phyloP scores from a whole-genome alignment of 345 rosid genomes.

The Aurinia saxatilis region DNA sequence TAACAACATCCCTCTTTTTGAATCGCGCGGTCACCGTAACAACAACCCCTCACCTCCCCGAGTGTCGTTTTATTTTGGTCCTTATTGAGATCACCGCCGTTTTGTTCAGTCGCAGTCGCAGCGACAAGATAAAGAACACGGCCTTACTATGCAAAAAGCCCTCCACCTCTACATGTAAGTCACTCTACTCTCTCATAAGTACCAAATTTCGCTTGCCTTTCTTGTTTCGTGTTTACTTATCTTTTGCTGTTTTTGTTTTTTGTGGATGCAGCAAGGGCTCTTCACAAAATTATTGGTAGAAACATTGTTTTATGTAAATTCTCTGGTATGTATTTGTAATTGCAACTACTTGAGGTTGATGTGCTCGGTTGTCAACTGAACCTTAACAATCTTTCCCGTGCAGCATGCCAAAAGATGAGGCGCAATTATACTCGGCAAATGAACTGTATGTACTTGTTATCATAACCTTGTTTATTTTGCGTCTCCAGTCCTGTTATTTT shows the following conservation, averaged over 20 bases:
- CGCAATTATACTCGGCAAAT: slow-evolving; percentile 74
- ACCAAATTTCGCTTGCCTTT: neutral
- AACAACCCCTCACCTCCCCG: no score
- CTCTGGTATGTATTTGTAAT: slow-evolving; percentile 40
- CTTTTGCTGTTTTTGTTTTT: slow-evolving; percentile 10
- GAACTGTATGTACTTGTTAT: slow-evolving; percentile 68
- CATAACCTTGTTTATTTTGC: neutral
- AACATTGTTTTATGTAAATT: slow-evolving; percentile 70
- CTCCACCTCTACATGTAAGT: slow-evolving; percentile 65
- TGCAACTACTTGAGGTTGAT: slow-evolving; percentile 1
- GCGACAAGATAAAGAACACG: no score
- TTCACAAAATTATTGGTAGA: slow-evolving; percentile 57
- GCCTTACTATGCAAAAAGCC: slow-evolving; percentile 61
- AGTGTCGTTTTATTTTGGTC: no score
- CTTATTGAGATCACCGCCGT: no score
- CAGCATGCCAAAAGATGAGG: slow-evolving; percentile 98
- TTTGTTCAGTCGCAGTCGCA: no score
- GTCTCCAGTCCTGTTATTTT: no score
- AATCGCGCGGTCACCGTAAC: no score
- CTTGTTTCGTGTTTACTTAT: neutral
- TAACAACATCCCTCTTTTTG: no score
- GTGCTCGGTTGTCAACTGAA: neutral
- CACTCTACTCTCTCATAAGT: neutral
- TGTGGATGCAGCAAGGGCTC: slow-evolving; percentile 67
- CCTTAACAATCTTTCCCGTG: slow-evolving; percentile 12